Evolutionary conservation across 2,329 filamentous ascomycete genomes (phyloP).

Genomic region (Xylaria multiplex): DNA sequence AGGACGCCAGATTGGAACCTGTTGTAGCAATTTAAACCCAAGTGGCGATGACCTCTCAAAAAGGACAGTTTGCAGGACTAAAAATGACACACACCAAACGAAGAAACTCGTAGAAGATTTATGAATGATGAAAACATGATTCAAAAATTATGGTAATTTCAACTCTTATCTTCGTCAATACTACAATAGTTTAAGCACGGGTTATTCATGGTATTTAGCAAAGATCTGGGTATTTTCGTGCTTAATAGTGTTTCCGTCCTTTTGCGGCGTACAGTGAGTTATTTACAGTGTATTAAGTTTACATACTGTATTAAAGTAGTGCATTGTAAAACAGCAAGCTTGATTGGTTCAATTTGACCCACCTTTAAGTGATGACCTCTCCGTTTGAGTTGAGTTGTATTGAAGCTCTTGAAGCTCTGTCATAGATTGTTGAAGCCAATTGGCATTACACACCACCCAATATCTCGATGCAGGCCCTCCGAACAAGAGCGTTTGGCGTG

Average conservation of each 20-base stretch:
- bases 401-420: slow-evolving; percentile 36
- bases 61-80: slow-evolving; percentile 48
- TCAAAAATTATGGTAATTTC: slow-evolving; percentile 19
- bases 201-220: background rate
- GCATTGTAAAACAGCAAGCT: slow-evolving; percentile 31
- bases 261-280: slow-evolving; percentile 17
- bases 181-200: background rate
- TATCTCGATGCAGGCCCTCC: slow-evolving; percentile 50
- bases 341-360: slow-evolving; percentile 43
- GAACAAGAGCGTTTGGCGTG: slow-evolving; percentile 57
- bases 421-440: slow-evolving; percentile 41
- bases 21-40: slow-evolving; percentile 32
- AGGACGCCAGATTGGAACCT: background rate
- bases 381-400: slow-evolving; percentile 30
- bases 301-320: slow-evolving; percentile 13
- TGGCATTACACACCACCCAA: slow-evolving; percentile 39
- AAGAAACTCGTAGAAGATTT: slow-evolving; percentile 34
- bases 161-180: background rate
- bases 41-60: slow-evolving; percentile 44
- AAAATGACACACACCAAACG: slow-evolving; percentile 45
- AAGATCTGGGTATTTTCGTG: too few species aligned
- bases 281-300: background rate
- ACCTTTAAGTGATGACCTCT: slow-evolving; percentile 38
- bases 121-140: background rate
- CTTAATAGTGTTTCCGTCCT: background rate